Percentiles rank a stretch among this genome's conserved stretches.
phyloP scores from a whole-genome alignment of 371 early-diverging fungal genomes.

The Syncephalastrum sp. region DNA sequence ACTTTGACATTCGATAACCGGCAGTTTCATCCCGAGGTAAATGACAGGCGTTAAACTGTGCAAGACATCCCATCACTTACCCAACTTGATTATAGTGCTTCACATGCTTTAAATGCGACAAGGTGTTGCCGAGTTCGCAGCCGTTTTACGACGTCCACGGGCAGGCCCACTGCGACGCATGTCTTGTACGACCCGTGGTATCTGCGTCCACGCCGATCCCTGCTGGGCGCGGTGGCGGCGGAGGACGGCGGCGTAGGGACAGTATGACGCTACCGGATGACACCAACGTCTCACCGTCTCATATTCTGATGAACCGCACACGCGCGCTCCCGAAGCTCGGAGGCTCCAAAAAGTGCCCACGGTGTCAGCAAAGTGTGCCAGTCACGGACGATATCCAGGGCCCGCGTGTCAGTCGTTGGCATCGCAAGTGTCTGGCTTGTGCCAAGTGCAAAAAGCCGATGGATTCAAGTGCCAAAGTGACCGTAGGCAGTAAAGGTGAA shows the following conservation, averaged over 20 bases:
- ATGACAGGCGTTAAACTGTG: too few relatives aligned
- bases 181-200: neutral
- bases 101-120: neutral
- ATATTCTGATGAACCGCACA: slow-evolving; percentile 6
- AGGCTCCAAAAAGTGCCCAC: slow-evolving; percentile 46
- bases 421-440: slow-evolving; percentile 53
- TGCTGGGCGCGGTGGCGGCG: slow-evolving; percentile 5
- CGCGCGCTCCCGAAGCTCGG: slow-evolving; percentile 40
- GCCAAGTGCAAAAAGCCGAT: slow-evolving; percentile 48
- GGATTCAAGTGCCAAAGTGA: slow-evolving; percentile 53
- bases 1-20: neutral
- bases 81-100: too few relatives aligned
- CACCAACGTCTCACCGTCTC: slow-evolving; percentile 1
- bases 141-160: neutral
- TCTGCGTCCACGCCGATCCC: slow-evolving; percentile 6
- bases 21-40: too few relatives aligned
- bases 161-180: neutral
- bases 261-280: too few relatives aligned
- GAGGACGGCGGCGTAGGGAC: neutral
- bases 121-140: too few relatives aligned
- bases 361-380: slow-evolving; percentile 47
- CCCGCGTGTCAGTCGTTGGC: slow-evolving; percentile 53
- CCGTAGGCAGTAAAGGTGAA: slow-evolving; percentile 28
- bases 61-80: too few relatives aligned
- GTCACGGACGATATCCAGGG: slow-evolving; percentile 52